These are phyloP conservation scores for Medicago ruthenica DNA, from an alignment of 306 rosid genomes.

Conservation along the genomic window DNA sequence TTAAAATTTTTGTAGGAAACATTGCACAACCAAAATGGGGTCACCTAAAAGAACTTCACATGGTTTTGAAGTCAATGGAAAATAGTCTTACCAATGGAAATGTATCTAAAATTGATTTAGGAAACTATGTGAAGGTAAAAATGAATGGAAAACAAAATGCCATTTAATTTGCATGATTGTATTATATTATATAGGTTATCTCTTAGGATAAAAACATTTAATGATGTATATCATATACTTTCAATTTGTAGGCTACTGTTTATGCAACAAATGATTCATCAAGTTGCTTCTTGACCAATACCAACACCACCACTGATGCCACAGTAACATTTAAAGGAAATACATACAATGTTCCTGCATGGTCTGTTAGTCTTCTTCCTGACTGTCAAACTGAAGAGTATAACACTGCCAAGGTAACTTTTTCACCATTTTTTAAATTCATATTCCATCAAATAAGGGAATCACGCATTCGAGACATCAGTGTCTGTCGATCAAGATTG, in stretches of 20 bases:
- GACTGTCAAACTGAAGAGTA: slow-evolving; percentile 52
- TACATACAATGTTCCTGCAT: slow-evolving; percentile 52
- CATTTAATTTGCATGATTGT: too few relatives aligned
- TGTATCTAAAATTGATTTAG: slow-evolving; percentile 44
- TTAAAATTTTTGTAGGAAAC: slow-evolving; percentile 30
- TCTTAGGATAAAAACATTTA: too few relatives aligned
- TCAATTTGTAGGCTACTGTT: slow-evolving; percentile 43
- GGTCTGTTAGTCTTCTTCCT: slow-evolving; percentile 66
- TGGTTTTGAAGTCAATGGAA: slow-evolving; percentile 55
- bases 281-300: slow-evolving; percentile 50
- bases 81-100: slow-evolving; percentile 45
- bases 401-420: slow-evolving; percentile 39
- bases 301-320: slow-evolving; percentile 46
- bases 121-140: slow-evolving; percentile 48
- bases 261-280: slow-evolving; percentile 47
- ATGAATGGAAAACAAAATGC: background rate
- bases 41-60: slow-evolving; percentile 59
- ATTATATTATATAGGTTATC: too few relatives aligned
- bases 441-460: too few relatives aligned
- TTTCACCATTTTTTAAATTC: too few relatives aligned
- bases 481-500: too few relatives aligned
- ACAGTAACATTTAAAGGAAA: slow-evolving; percentile 48
- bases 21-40: slow-evolving; percentile 67
- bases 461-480: too few relatives aligned
- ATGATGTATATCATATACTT: background rate